These are phyloP conservation scores for Tuber microsphaerosporum DNA, from an alignment of 495 filamentous ascomycete genomes.

Conservation along the genomic window DNA sequence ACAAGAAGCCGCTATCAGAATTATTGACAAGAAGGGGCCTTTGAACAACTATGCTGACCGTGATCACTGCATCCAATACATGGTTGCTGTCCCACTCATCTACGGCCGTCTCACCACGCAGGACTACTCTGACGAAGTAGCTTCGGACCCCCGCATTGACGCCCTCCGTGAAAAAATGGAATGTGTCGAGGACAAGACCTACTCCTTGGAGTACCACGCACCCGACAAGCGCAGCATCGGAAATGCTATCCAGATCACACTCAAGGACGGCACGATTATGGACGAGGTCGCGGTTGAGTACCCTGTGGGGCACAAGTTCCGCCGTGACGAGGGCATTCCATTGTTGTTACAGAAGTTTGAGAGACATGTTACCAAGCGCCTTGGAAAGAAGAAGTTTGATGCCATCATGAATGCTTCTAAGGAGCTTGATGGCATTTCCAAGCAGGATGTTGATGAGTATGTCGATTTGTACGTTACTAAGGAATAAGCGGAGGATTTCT, in stretches of 20 bases:
- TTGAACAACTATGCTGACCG: conserved; percentile 99
- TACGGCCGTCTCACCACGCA: conserved; percentile 84
- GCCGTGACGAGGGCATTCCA: conserved; percentile 94
- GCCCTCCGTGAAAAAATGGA: conserved; percentile 81
- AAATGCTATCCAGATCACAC: conserved; percentile 85
- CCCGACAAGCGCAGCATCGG: conserved; percentile 86
- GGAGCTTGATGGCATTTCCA: conserved; percentile 56
- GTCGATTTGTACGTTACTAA: conserved; percentile 87
- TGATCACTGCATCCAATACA: conserved; percentile 99
- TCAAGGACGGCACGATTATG: conserved; percentile 90
- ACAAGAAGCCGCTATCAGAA: conserved; percentile 94
- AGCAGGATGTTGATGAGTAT: conserved; percentile 80
- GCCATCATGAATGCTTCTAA: conserved; percentile 67
- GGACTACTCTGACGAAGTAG: conserved; percentile 91
- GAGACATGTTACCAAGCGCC: conserved; percentile 81
- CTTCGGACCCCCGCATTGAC: conserved; percentile 81
- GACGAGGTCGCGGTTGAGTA: conserved; percentile 92
- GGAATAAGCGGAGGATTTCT: conserved; percentile 36
- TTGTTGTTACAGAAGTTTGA: conserved; percentile 91
- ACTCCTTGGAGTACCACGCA: conserved; percentile 90
- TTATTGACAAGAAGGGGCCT: conserved; percentile 99
- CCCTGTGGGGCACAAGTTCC: conserved; percentile 82
- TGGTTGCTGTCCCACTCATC: conserved; percentile 90
- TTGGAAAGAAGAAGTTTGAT: conserved; percentile 63
- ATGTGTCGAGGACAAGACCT: conserved; percentile 92